A percentile compares a stretch with the other conserved stretches of the same genome.
Evolutionary conservation across 768 basidiomycete species (phyloP).

Genomic region (Trametes cingulata): DNA sequence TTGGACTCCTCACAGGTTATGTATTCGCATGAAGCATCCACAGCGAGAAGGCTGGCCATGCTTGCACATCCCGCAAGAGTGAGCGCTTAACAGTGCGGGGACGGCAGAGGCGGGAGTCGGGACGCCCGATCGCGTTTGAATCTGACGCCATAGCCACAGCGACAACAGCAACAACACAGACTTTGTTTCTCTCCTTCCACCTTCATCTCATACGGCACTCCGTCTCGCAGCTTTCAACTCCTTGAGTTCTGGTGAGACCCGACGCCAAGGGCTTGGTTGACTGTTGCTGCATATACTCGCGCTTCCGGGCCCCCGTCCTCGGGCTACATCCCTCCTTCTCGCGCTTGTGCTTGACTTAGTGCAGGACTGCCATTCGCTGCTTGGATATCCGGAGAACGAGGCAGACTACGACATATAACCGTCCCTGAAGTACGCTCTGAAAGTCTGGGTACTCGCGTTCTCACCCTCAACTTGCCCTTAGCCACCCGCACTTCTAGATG

Average conservation of each 20-base stretch:
- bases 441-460: neutral
- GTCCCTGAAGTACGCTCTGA: neutral
- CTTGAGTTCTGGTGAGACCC: too few relatives aligned
- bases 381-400: too few relatives aligned
- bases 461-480: neutral
- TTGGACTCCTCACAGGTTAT: too few relatives aligned
- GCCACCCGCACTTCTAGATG: neutral
- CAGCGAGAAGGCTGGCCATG: too few relatives aligned
- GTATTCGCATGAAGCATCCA: too few relatives aligned
- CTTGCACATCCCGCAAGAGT: neutral
- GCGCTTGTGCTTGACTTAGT: too few relatives aligned
- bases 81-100: neutral
- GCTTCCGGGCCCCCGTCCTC: too few relatives aligned
- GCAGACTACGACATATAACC: neutral
- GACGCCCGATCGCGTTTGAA: neutral
- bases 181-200: neutral
- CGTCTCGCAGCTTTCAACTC: neutral
- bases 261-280: neutral
- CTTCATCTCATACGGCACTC: neutral
- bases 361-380: too few relatives aligned
- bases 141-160: constrained; percentile 1
- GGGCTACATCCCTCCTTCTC: too few relatives aligned
- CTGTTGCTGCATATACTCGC: neutral
- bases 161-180: neutral
- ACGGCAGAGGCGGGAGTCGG: neutral